Base-by-base conservation (phyloP, 1,284 basidiomycete genomes). In the Cryptococcus neoformans region DNA sequence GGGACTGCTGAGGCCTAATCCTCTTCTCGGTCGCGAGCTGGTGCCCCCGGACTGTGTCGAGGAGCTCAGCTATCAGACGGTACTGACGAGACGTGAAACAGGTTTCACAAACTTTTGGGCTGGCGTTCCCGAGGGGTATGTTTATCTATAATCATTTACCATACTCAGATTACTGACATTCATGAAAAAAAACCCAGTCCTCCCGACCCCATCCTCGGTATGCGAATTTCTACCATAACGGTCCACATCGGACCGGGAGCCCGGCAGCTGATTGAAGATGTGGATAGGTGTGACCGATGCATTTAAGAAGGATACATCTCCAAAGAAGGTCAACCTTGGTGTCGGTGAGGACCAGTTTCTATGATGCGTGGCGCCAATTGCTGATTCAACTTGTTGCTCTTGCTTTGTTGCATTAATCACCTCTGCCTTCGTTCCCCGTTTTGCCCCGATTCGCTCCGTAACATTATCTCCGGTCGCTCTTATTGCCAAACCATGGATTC, bases 241-340 rank as follows among this genome's bases (percentile, higher is more conserved):
- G 21, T 21, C 21, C 16, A 42, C 47, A 14, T 28, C 28, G 7
- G 36, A 1, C 9, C 14, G 6, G 28, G 7, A 21, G 7, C 17
- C 12, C 16, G 2, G 17, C 42, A 44, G 34, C 28, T 51, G 34
- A 28, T 37, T 49, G 38, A 49, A n/a, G 10, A 37, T 47, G n/a
- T 3, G 6, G 35, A 17, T 49, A 66, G 67, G 69, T 62, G 70
- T 72, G 36, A 67, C 65, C 44, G 70, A 72, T 36, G 62, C 63
- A 12, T 72, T 69, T 63, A 96, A 94, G 81, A 88, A 88, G 56
- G 91, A 95, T 84, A 87, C 85, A 66, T 84, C 89, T 74, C 80
- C 88, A 11, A 85, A 86, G 67, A 98, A 98, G 80, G 95, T 97
- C 75, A 98, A 98, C 81, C 82, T 98, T 55, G 94, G 94, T 74